Conservation (phyloP, 768 basidiomycete genomes). For the Hygrocybe coccinea region DNA sequence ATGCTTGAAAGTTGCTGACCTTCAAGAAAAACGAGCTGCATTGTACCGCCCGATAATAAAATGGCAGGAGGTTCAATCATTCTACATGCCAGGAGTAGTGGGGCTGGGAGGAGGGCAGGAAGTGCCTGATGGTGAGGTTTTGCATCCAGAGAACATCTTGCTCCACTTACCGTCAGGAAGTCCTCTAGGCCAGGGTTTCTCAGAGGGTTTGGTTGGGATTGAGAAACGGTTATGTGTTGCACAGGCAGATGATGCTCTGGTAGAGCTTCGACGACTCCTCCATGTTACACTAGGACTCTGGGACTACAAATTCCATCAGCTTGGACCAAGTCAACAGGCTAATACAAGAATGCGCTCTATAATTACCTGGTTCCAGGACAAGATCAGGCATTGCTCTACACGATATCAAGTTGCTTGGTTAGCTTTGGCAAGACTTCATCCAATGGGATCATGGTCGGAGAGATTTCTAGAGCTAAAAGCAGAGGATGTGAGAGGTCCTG, state of each 20-base stretch:
- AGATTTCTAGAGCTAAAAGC: neutral
- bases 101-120: too few species aligned
- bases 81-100: too few species aligned
- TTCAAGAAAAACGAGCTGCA: slow-evolving; percentile 4
- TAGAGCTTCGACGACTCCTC: slow-evolving; percentile 5
- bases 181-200: neutral
- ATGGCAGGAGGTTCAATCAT: too few species aligned
- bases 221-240: too few species aligned
- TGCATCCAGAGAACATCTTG: neutral
- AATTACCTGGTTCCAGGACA: slow-evolving; percentile 1
- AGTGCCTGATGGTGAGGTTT: neutral
- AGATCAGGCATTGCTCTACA: neutral
- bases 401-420: neutral
- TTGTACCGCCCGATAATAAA: too few species aligned
- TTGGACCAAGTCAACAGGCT: slow-evolving; percentile 8
- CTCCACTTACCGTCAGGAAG: neutral
- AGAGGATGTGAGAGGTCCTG: too few species aligned
- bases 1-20: neutral
- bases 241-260: too few species aligned
- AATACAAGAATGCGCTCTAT: slow-evolving; percentile 5
- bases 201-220: neutral
- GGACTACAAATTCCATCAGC: slow-evolving; percentile 10
- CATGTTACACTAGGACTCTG: slow-evolving; percentile 8
- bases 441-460: neutral
- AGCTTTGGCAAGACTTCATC: neutral